Percentiles rank a stretch among this genome's conserved stretches.
These are phyloP conservation scores for Mrakia frigida DNA, from an alignment of 768 basidiomycete species.

Conservation along the genomic window DNA sequence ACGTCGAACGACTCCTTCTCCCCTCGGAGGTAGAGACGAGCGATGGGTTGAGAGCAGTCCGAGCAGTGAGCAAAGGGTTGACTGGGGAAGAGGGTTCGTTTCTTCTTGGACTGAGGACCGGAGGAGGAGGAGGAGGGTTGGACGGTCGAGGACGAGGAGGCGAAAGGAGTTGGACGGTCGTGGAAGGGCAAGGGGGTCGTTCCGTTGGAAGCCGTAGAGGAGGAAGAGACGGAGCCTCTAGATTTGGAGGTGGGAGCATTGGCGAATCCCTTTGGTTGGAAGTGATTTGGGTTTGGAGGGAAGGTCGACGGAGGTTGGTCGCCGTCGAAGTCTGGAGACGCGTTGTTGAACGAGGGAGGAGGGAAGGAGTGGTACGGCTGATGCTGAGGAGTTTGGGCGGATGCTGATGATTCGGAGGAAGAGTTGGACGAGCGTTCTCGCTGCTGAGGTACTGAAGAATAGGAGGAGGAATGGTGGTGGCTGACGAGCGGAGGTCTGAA, in stretches of 20 bases:
- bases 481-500: not conserved
- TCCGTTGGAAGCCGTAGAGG: not conserved
- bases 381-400: not conserved
- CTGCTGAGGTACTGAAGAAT: not conserved
- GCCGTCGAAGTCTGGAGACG: not conserved
- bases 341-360: not conserved
- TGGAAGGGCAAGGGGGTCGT: not conserved
- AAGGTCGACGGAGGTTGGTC: not conserved
- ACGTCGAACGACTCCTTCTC: conserved; percentile 32
- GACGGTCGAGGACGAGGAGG: not conserved
- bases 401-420: not conserved
- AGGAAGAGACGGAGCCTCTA: not conserved
- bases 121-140: not conserved
- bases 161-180: not conserved
- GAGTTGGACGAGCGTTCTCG: not conserved
- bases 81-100: conserved; percentile 11
- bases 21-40: conserved; percentile 35
- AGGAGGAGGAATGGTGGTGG: not conserved
- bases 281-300: not conserved
- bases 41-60: conserved; percentile 26
- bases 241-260: too few species aligned
- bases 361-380: not conserved
- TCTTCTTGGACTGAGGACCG: conserved; percentile 13
- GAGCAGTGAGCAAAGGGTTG: conserved; percentile 25
- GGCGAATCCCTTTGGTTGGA: not conserved